Conservation (phyloP, 768 basidiomycete species). For the Leccinum uliginosum region DNA sequence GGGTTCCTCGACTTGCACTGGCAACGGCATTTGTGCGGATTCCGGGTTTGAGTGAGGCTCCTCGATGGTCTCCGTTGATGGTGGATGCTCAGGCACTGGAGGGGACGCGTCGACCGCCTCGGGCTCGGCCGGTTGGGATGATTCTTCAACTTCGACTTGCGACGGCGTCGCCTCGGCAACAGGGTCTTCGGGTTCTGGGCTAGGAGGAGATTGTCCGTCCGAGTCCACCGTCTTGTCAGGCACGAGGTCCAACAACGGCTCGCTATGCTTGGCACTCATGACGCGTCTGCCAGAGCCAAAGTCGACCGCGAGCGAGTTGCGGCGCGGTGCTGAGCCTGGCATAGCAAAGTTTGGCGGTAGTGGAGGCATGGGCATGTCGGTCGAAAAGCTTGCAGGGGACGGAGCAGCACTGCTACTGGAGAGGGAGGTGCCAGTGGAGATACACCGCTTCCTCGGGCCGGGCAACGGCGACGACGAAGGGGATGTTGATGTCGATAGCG, state of each 20-base stretch:
- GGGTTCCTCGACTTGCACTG: slow-evolving; percentile 4
- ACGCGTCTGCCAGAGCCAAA: slow-evolving; percentile 22
- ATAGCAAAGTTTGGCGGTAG: slow-evolving; percentile 17
- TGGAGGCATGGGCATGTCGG: slow-evolving; percentile 22
- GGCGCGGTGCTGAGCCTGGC: slow-evolving; percentile 8
- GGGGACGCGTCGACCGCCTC: slow-evolving; percentile 4
- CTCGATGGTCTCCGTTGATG: slow-evolving; percentile 4
- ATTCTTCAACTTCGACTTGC: too few relatives aligned
- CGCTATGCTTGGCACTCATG: slow-evolving; percentile 7
- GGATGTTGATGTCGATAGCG: slow-evolving; percentile 4
- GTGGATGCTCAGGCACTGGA: slow-evolving; percentile 4
- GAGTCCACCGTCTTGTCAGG: neutral
- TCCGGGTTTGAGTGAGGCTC: neutral
- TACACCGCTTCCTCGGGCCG: slow-evolving; percentile 25
- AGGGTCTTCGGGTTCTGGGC: neutral
- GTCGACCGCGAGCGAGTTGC: slow-evolving; percentile 28
- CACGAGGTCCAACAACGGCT: neutral
- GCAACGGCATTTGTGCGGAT: neutral
- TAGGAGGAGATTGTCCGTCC: neutral
- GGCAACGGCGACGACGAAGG: slow-evolving; percentile 1
- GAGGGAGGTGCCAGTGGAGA: slow-evolving; percentile 25
- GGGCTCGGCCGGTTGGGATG: neutral
- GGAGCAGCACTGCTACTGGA: slow-evolving; percentile 7
- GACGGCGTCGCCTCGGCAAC: neutral
- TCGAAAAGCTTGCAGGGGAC: slow-evolving; percentile 1